phyloP scores from a whole-genome alignment of 2,329 filamentous ascomycete species.

The Dothideomycetidae sp. region DNA sequence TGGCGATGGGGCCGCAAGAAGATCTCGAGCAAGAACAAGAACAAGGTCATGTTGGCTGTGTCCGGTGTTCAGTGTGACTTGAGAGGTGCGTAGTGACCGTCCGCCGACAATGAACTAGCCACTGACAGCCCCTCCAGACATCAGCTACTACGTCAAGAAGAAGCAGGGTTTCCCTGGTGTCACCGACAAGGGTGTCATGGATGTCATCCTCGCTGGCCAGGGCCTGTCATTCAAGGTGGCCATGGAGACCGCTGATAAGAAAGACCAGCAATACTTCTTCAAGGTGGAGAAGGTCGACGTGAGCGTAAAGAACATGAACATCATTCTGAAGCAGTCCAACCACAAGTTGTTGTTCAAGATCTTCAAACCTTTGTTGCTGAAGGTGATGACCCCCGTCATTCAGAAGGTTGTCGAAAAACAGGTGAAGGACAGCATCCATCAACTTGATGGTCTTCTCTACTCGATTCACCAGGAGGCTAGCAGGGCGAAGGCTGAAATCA shows the following conservation, averaged over 20 bases:
- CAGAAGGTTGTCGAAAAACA: constrained; percentile 81
- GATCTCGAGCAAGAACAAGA: constrained; percentile 64
- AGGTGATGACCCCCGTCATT: constrained; percentile 67
- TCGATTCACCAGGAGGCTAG: constrained; percentile 74
- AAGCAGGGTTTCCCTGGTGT: constrained; percentile 86
- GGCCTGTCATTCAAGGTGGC: constrained; percentile 89
- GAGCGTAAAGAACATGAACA: constrained; percentile 63
- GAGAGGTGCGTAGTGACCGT: constrained; percentile 25
- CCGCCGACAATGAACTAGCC: not conserved
- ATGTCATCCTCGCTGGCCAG: constrained; percentile 73
- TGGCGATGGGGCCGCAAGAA: constrained; percentile 90
- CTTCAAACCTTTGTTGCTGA: constrained; percentile 77
- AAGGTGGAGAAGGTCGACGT: constrained; percentile 84
- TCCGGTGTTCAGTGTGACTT: constrained; percentile 89
- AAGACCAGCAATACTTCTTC: constrained; percentile 72
- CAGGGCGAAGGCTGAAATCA: constrained; percentile 50
- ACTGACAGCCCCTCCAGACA: constrained; percentile 40
- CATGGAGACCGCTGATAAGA: constrained; percentile 63
- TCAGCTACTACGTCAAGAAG: constrained; percentile 88
- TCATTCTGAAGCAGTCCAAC: constrained; percentile 88
- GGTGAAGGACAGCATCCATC: constrained; percentile 67
- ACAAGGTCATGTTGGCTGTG: constrained; percentile 72
- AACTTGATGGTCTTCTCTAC: constrained; percentile 59
- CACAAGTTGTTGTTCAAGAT: constrained; percentile 82
- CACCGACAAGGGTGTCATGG: constrained; percentile 75